Evolutionary conservation across 1,139 yeast genomes (phyloP), one percentile per base, ranked within the genome.

Genomic region (Debaryomyces coudertii): DNA sequence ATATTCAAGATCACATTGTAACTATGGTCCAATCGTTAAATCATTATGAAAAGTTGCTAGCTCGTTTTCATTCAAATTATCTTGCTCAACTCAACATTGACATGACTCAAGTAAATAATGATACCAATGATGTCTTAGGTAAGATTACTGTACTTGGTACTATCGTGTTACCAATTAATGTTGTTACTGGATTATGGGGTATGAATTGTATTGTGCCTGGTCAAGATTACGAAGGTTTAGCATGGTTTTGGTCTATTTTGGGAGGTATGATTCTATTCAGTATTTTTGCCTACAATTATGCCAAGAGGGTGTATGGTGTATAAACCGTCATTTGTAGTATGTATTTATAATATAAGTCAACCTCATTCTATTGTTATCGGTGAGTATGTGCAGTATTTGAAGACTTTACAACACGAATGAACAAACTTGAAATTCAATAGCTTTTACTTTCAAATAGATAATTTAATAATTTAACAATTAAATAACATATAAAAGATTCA

Each of bases 161-260:
- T 0, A 88, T 93, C 50, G 96, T 93, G 7, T 72, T 93, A 50
- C 99, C 99, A 2, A 81, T 93, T 77, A 93, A 93, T 62, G 89
- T 93, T 47, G 85, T 93, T 20, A 93, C 99, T 0, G 99, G 99
- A 24, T 72, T 93, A 44, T 93, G 98, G 98, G 99, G 99, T 50
- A 93, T 93, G 99, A 93, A 93, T 69, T 96, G 95, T 53, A 56
- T 88, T 8, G 98, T 93, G 30, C 99, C 99, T 0, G 99, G 99
- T 0, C 98, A 92, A 62, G 85, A 79, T 24, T 72, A 74, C 41
- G 83, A 80, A 11, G 85, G 89, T 1, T 70, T 92, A 54, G 65
- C 72, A 4, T 93, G 99, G 99, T 93, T 93, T 66, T 87, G 82
- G 62, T 57, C 63, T 7, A 73, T 73, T 31, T 56, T 72, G 22